Conservation (phyloP, 352 stramenopile species). For the Phytophthora ramorum region DNA sequence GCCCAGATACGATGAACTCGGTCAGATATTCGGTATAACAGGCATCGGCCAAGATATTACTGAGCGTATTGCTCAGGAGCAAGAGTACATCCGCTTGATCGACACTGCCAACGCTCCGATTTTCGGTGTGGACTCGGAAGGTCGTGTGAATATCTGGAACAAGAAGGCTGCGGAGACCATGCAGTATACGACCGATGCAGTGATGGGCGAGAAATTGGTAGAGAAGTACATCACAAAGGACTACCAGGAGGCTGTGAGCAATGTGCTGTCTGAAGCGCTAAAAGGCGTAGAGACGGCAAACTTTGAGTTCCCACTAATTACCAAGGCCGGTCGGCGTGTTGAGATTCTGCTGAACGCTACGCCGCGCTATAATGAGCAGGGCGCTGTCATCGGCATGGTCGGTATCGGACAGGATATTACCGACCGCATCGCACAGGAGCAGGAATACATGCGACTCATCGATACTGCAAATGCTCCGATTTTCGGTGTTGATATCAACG, state of each 20-base stretch:
- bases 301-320: conserved; percentile 68
- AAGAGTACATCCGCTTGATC: conserved; percentile 62
- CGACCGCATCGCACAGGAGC: conserved; percentile 13
- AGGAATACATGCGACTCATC: conserved; percentile 11
- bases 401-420: conserved; percentile 19
- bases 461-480: conserved; percentile 55
- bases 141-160: conserved; percentile 81
- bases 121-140: conserved; percentile 60
- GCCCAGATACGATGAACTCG: conserved; percentile 39
- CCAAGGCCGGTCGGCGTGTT: conserved; percentile 43
- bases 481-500: conserved; percentile 50
- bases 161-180: conserved; percentile 75
- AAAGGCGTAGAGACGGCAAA: conserved; percentile 54
- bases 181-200: conserved; percentile 79
- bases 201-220: conserved; percentile 56
- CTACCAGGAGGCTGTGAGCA: conserved; percentile 52
- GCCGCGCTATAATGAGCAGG: conserved; percentile 8
- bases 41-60: conserved; percentile 64
- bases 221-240: conserved; percentile 55
- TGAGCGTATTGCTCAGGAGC: conserved; percentile 55
- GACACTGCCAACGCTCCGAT: conserved; percentile 69
- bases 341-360: conserved; percentile 38
- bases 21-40: conserved; percentile 46
- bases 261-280: conserved; percentile 50
- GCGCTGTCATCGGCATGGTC: neutral